Conservation (phyloP, 2,329 filamentous ascomycete genomes). For the Alternaria burnsii region DNA sequence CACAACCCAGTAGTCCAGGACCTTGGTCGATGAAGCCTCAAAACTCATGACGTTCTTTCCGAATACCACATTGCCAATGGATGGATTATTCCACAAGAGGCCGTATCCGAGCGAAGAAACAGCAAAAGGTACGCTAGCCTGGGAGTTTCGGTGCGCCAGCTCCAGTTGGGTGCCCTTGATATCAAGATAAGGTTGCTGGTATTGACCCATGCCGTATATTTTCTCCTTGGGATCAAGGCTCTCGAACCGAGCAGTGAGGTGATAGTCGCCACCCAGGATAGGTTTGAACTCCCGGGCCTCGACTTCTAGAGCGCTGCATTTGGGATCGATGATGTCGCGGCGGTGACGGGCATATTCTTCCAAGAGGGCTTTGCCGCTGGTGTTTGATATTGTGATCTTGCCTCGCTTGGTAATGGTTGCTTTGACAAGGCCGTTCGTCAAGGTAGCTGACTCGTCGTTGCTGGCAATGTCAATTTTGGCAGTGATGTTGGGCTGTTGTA, state of each 20-base stretch:
- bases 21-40: conserved; percentile 66
- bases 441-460: conserved; percentile 46
- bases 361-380: conserved; percentile 56
- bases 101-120: conserved; percentile 69
- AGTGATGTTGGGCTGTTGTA: conserved; percentile 9
- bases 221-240: conserved; percentile 63
- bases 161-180: conserved; percentile 70
- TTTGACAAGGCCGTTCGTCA: conserved; percentile 60
- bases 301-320: conserved; percentile 65
- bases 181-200: conserved; percentile 70
- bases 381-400: conserved; percentile 59
- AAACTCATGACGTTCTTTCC: conserved; percentile 69
- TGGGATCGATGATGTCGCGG: conserved; percentile 63
- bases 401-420: conserved; percentile 58
- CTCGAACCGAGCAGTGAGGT: conserved; percentile 68
- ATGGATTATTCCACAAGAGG: conserved; percentile 72
- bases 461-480: conserved; percentile 18
- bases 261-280: conserved; percentile 62
- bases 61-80: conserved; percentile 67
- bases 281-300: conserved; percentile 67
- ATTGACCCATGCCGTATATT: conserved; percentile 75
- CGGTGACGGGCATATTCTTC: conserved; percentile 64
- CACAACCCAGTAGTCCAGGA: conserved; percentile 71
- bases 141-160: conserved; percentile 71
- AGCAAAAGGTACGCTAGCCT: conserved; percentile 70